These are phyloP conservation scores for Buddleja alternifolia DNA, from an alignment of 257 asterid species.

Conservation along the genomic window DNA sequence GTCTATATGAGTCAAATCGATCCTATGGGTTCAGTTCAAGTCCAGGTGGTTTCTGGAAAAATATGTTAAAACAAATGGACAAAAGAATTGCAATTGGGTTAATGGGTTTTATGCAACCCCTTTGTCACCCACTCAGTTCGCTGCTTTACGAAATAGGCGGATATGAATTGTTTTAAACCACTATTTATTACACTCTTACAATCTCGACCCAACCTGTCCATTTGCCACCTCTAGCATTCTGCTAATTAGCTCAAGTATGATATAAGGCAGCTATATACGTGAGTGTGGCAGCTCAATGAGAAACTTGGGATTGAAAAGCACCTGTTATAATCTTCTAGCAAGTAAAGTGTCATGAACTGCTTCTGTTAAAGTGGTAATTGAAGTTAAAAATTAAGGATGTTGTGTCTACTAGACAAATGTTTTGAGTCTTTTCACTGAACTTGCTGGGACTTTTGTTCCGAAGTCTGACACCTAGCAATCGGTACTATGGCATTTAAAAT, in stretches of 20 bases:
- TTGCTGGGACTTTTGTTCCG: not conserved
- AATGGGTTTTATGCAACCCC: not conserved
- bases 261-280: too few species aligned
- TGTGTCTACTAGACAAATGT: not conserved
- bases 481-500: not conserved
- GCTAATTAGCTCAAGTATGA: too few species aligned
- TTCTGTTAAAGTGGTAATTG: not conserved
- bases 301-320: too few species aligned
- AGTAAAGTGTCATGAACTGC: not conserved
- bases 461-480: not conserved
- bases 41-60: not conserved
- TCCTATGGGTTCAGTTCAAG: not conserved
- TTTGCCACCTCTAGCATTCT: not conserved
- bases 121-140: not conserved
- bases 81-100: not conserved
- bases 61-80: not conserved
- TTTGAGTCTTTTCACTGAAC: not conserved
- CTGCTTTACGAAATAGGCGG: not conserved
- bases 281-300: too few species aligned
- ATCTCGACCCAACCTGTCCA: not conserved
- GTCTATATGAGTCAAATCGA: not conserved
- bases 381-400: not conserved
- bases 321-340: not conserved
- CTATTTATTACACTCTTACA: not conserved
- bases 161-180: not conserved